These are phyloP conservation scores for Xylaria nigripes DNA, from an alignment of 495 filamentous ascomycete genomes.

Conservation along the genomic window DNA sequence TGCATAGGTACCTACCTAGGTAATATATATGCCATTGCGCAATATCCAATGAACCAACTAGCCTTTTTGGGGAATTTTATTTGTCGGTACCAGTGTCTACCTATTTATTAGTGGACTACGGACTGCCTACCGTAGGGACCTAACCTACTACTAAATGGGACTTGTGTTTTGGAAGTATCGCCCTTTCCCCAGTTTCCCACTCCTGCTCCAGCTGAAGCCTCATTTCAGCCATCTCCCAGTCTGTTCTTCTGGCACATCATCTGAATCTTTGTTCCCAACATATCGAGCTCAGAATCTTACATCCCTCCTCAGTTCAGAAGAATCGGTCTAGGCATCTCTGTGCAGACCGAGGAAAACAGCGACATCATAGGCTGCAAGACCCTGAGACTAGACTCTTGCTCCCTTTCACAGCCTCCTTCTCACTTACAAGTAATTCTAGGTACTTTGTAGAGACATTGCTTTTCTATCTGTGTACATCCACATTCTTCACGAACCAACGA, in stretches of 20 bases:
- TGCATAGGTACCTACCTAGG: neutral
- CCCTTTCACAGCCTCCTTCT: constrained; percentile 3
- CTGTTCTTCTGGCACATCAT: neutral
- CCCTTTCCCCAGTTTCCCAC: neutral
- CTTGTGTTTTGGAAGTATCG: neutral
- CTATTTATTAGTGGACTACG: neutral
- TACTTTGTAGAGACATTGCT: neutral
- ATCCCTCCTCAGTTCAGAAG: neutral
- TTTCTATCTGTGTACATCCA: neutral
- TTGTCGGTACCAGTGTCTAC: neutral
- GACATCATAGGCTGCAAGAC: neutral
- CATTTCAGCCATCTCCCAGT: neutral
- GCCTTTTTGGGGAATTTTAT: neutral
- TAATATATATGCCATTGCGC: too few species aligned
- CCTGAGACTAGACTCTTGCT: neutral
- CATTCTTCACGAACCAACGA: constrained; percentile 10
- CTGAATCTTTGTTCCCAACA: constrained; percentile 2
- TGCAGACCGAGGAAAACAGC: neutral
- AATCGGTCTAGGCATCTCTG: neutral
- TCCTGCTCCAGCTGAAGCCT: constrained; percentile 3
- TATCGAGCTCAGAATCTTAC: neutral
- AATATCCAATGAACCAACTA: too few species aligned
- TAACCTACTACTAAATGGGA: too few species aligned
- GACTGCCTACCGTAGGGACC: too few species aligned
- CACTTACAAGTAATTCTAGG: neutral